phyloP scores from a whole-genome alignment of 2,329 filamentous ascomycete species.

The Ceratocystis alfenasii region DNA sequence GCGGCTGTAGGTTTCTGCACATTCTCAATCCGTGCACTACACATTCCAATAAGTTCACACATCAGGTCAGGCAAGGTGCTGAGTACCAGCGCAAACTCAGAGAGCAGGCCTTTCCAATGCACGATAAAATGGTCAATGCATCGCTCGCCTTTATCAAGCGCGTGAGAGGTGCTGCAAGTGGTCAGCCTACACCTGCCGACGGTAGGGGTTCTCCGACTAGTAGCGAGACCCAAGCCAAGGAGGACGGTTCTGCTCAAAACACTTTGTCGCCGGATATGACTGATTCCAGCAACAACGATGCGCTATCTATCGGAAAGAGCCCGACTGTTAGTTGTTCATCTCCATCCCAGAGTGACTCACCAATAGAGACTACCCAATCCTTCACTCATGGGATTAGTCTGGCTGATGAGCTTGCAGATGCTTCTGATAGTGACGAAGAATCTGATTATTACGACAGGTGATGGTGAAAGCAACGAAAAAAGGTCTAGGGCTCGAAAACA shows the following conservation, averaged over 20 bases:
- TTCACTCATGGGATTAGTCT: neutral
- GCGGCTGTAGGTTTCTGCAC: neutral
- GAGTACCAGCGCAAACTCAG: slow-evolving; percentile 1
- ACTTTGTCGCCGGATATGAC: neutral
- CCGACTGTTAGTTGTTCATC: neutral
- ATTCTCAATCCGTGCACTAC: neutral
- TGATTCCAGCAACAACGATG: neutral
- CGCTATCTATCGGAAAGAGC: neutral
- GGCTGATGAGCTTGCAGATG: neutral
- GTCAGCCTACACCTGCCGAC: neutral
- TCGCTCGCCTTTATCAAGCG: neutral
- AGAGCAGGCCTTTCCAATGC: neutral
- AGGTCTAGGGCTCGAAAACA: no score
- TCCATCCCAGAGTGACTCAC: neutral
- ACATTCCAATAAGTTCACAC: neutral
- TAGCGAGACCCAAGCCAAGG: neutral
- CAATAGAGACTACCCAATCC: neutral
- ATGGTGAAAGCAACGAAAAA: neutral
- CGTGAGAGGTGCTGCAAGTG: neutral
- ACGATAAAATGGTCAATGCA: neutral
- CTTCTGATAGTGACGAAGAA: neutral
- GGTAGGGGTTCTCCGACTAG: neutral
- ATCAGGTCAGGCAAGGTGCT: neutral
- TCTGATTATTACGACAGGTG: neutral
- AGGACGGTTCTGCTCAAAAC: neutral